phyloP scores from a whole-genome alignment of 257 asterid species.

The Catharanthus roseus region DNA sequence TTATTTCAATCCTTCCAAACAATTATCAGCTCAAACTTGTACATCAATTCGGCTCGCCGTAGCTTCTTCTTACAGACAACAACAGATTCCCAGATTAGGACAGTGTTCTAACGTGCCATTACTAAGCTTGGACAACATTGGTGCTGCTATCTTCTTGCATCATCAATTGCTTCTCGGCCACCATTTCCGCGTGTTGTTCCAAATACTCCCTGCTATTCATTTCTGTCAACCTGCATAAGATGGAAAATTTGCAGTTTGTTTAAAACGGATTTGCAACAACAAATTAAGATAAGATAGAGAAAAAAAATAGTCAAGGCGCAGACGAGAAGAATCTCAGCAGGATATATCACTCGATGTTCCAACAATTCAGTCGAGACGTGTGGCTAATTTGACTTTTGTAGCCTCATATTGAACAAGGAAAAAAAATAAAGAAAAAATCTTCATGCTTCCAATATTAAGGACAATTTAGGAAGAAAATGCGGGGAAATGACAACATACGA shows the following conservation, averaged over 20 bases:
- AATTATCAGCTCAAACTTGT: neutral
- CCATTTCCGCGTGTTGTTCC: conserved; percentile 58
- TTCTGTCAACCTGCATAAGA: conserved; percentile 34
- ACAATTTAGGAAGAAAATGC: neutral
- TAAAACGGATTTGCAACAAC: neutral
- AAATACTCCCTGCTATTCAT: conserved; percentile 80
- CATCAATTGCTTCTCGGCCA: conserved; percentile 17
- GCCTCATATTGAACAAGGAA: neutral
- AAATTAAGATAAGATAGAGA: neutral
- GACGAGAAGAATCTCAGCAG: neutral
- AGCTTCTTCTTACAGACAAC: conserved; percentile 28
- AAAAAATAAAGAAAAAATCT: neutral
- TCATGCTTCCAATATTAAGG: neutral
- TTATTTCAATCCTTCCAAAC: neutral
- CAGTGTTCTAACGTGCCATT: neutral
- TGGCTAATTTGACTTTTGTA: neutral
- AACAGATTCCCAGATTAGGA: conserved; percentile 10
- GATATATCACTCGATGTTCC: neutral
- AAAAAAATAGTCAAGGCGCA: neutral
- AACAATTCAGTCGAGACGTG: neutral
- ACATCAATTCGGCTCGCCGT: neutral
- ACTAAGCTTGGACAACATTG: conserved; percentile 14
- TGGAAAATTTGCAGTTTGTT: neutral
- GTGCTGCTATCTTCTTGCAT: neutral
- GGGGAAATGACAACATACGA: neutral